A percentile compares a stretch with the other conserved stretches of the same genome.
These are phyloP conservation scores for Westerdykella sp. DNA, from an alignment of 2,329 filamentous ascomycete genomes.

Conservation along the genomic window DNA sequence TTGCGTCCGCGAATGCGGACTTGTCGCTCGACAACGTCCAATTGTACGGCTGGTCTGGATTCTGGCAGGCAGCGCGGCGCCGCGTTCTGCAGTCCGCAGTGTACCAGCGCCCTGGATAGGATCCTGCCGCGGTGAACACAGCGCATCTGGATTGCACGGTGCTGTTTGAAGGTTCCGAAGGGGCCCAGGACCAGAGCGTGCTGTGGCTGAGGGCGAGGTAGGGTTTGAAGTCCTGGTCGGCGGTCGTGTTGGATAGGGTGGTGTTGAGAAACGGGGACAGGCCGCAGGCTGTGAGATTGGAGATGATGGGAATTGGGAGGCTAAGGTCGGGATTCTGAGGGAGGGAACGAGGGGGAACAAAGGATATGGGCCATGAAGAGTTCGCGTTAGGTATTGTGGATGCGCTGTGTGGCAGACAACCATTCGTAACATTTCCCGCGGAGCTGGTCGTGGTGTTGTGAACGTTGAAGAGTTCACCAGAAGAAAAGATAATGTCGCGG, in stretches of 20 bases:
- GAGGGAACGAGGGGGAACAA: conserved; percentile 13
- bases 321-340: conserved; percentile 19
- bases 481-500: conserved; percentile 48
- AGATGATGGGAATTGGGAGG: conserved; percentile 20
- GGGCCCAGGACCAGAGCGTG: conserved; percentile 56
- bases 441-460: conserved; percentile 27
- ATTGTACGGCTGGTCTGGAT: conserved; percentile 48
- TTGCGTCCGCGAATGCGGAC: conserved; percentile 23
- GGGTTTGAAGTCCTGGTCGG: conserved; percentile 41
- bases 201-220: conserved; percentile 49
- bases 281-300: conserved; percentile 51
- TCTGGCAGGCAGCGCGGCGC: conserved; percentile 53
- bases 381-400: conserved; percentile 44
- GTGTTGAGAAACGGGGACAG: conserved; percentile 55
- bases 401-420: conserved; percentile 47
- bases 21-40: conserved; percentile 44
- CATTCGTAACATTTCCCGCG: conserved; percentile 41
- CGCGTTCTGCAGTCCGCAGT: conserved; percentile 50
- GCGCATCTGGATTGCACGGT: conserved; percentile 48
- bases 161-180: conserved; percentile 49
- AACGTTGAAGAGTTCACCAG: conserved; percentile 34
- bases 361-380: conserved; percentile 39
- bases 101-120: conserved; percentile 51
- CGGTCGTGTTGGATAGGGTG: conserved; percentile 48
- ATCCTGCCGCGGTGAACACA: conserved; percentile 41